These are phyloP conservation scores for Colletotrichum sp. DNA, from an alignment of 2,329 filamentous ascomycete species.

Conservation along the genomic window DNA sequence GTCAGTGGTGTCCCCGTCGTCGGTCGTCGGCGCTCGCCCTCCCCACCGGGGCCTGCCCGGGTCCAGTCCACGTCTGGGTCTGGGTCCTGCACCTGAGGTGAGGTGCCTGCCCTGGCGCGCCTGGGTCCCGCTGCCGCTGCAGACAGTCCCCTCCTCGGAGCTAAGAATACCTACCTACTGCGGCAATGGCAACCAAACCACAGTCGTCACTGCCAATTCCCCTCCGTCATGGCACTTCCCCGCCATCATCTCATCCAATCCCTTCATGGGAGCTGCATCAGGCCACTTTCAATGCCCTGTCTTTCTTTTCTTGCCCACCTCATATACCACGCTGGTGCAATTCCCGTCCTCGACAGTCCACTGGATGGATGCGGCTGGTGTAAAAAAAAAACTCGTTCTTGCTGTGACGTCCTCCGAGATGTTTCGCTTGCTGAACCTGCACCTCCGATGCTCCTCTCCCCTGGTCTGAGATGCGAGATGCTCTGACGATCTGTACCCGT, in stretches of 20 bases:
- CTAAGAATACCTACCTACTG: background rate
- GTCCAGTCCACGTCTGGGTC: background rate
- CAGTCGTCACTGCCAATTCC: background rate
- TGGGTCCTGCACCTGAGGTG: background rate
- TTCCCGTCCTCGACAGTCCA: background rate
- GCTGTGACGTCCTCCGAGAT: constrained; percentile 10
- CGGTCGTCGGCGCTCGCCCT: background rate
- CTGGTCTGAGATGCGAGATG: background rate
- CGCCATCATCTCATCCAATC: constrained; percentile 16
- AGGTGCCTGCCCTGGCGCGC: background rate
- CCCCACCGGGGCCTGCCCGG: background rate
- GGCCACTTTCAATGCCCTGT: constrained; percentile 12
- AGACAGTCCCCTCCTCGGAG: background rate
- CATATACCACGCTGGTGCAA: background rate
- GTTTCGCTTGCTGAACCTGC: background rate
- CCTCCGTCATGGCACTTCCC: constrained; percentile 8
- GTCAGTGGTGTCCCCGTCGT: background rate
- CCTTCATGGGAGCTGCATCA: constrained; percentile 17
- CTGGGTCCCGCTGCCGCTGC: background rate
- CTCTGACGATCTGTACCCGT: constrained; percentile 12
- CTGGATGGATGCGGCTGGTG: background rate
- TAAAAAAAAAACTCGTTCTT: background rate
- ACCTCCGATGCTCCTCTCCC: background rate
- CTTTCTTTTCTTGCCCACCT: constrained; percentile 1
- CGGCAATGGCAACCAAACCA: background rate